Evolutionary conservation across 2,329 filamentous ascomycete genomes (phyloP).

Genomic region (Grosmannia penicillata): DNA sequence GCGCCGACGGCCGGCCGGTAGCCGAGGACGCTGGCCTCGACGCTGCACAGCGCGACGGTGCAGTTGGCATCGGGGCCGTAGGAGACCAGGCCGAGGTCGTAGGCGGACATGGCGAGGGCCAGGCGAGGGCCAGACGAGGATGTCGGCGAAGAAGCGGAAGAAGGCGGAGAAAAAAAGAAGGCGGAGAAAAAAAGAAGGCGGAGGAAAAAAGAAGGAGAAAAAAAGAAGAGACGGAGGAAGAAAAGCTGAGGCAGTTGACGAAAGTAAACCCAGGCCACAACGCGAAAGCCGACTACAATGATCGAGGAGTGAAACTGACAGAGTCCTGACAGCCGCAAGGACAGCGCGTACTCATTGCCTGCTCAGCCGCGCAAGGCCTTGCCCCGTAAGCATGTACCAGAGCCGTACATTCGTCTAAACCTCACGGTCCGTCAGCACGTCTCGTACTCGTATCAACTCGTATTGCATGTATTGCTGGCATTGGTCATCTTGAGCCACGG

Average conservation of each 20-base stretch:
- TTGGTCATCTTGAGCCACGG: too few species aligned
- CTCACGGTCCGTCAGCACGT: too few species aligned
- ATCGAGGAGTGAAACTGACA: too few species aligned
- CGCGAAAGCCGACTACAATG: too few species aligned
- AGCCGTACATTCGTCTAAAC: too few species aligned
- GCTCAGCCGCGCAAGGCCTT: too few species aligned
- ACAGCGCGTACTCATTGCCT: too few species aligned
- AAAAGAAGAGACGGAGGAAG: neutral
- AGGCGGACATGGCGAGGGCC: conserved; percentile 2
- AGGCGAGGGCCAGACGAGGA: conserved; percentile 7
- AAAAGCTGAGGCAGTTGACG: neutral
- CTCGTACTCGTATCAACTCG: too few species aligned
- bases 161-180: neutral
- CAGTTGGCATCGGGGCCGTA: conserved; percentile 35
- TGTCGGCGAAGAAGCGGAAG: neutral
- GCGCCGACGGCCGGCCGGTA: conserved; percentile 30
- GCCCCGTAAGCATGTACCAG: too few species aligned
- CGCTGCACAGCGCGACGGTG: conserved; percentile 30
- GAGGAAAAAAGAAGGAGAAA: neutral
- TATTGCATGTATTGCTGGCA: too few species aligned
- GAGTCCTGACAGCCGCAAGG: too few species aligned
- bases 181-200: neutral
- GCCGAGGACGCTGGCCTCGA: conserved; percentile 28
- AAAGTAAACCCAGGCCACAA: too few species aligned
- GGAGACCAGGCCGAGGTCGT: conserved; percentile 9